phyloP scores from a whole-genome alignment of 345 rosid genomes.

The Orychophragmus violaceus region DNA sequence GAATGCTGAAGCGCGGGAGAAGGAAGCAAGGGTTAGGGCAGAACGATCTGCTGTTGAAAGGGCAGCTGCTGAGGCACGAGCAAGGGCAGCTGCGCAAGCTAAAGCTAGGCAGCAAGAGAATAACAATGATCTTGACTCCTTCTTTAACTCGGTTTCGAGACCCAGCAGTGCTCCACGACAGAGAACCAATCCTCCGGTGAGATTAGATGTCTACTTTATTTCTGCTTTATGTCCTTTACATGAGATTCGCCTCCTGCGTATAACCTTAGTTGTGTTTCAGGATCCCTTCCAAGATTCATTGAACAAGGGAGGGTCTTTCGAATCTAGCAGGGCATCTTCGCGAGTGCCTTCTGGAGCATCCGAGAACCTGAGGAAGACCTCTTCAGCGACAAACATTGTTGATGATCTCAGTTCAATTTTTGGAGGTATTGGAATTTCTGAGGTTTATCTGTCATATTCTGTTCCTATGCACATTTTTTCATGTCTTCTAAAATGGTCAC shows the following conservation, averaged over 20 bases:
- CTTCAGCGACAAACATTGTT: slow-evolving; percentile 65
- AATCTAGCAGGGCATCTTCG: slow-evolving; percentile 32
- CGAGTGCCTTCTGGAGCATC: not conserved
- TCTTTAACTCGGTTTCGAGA: slow-evolving; percentile 64
- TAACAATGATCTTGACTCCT: slow-evolving; percentile 77
- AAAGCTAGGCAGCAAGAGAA: slow-evolving; percentile 58
- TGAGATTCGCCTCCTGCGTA: not conserved
- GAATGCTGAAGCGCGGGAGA: slow-evolving; percentile 59
- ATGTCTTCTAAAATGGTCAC: not conserved
- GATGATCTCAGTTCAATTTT: slow-evolving; percentile 51
- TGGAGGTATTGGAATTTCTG: slow-evolving; percentile 50
- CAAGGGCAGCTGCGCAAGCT: slow-evolving; percentile 58
- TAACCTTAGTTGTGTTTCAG: slow-evolving; percentile 37
- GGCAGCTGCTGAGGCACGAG: slow-evolving; percentile 73
- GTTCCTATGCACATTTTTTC: not conserved
- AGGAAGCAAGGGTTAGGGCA: slow-evolving; percentile 49
- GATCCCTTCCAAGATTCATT: slow-evolving; percentile 67
- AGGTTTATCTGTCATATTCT: not conserved
- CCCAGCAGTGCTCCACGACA: slow-evolving; percentile 86
- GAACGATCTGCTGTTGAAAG: slow-evolving; percentile 84
- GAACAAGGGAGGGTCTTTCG: slow-evolving; percentile 64
- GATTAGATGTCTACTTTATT: slow-evolving; percentile 26
- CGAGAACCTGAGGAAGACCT: slow-evolving; percentile 64
- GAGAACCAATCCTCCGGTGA: slow-evolving; percentile 57
- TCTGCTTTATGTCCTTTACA: slow-evolving; percentile 1